Base-by-base conservation (phyloP, 1,139 yeast genomes). In the Barnettozyma hawaiiensis region DNA sequence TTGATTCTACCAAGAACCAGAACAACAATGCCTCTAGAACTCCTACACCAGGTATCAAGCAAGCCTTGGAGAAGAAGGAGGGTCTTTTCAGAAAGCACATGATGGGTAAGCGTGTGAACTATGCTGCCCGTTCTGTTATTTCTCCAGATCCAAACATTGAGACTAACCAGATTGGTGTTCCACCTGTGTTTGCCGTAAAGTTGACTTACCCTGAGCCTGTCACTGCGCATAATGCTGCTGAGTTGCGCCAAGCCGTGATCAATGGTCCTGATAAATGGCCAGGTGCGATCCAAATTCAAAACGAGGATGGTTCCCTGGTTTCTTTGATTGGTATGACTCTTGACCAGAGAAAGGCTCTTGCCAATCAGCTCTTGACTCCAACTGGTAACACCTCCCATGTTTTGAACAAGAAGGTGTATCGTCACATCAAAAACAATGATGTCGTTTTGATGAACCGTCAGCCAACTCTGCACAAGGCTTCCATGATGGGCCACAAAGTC, bases 21-120 rank as follows among this genome's bases (percentile, higher is more conserved):
- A 75, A 76, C 50, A 67, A 68, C 27, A 68, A 69, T 45, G 79
- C 82, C 18, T 74, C 76, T 40, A 80, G 81, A 36, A 79, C 77
- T 52, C 64, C 77, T 22, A 90, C 96, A 35, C 98, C 99, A 3
- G 99, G 99, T 70, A 79, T 94, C 57, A 92, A 94, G 64, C 98
- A 94, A 71, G 96, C 96, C 5, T 72, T 94, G 59, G 99, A 94
- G 69, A 92, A 94, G 81, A 94, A 94, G 64, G 98, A 94, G 69
- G 99, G 99, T 64, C 74, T 92, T 54, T 92, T 92, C 73, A 81
- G 99, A 73, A 92, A 90, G 65, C 96, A 94, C 61, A 92, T 94
- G 98, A 94, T 94, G 98, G 99, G 99, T 65, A 94, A 94, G 73
- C 87, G 99, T 71, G 99, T 94, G 47, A 94, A 94, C 64, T 90